phyloP scores from a whole-genome alignment of 768 basidiomycete species.

The Austroboletus festivus region DNA sequence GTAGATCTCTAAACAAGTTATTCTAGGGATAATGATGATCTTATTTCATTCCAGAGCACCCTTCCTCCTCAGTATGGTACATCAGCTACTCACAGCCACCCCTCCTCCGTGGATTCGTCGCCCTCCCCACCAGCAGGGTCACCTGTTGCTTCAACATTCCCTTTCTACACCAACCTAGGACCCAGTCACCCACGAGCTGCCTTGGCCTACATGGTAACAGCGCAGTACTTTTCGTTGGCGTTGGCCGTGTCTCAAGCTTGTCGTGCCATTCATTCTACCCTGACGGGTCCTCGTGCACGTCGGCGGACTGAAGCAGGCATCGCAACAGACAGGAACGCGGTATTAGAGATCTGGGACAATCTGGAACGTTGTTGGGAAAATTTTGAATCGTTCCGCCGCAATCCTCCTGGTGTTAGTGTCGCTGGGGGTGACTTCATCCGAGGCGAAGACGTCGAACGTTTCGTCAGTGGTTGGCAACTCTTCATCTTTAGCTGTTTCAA shows the following conservation, averaged over 20 bases:
- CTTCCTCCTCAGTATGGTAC: slow-evolving; percentile 43
- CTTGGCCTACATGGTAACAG: slow-evolving; percentile 49
- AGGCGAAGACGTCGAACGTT: slow-evolving; percentile 57
- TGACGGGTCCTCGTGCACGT: slow-evolving; percentile 79
- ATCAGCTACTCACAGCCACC: slow-evolving; percentile 24
- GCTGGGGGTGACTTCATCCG: slow-evolving; percentile 35
- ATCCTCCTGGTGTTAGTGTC: slow-evolving; percentile 40
- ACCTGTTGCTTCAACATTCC: slow-evolving; percentile 21
- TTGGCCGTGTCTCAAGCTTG: slow-evolving; percentile 75
- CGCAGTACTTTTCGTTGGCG: slow-evolving; percentile 64
- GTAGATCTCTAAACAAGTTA: slow-evolving; percentile 1
- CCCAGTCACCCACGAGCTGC: slow-evolving; percentile 32
- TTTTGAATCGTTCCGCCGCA: slow-evolving; percentile 61
- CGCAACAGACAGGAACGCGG: slow-evolving; percentile 54
- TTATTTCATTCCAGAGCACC: slow-evolving; percentile 66
- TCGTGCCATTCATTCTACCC: slow-evolving; percentile 68
- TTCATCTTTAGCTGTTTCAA: slow-evolving; percentile 93
- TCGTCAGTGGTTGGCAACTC: slow-evolving; percentile 86
- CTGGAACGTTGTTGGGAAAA: slow-evolving; percentile 84
- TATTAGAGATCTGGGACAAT: slow-evolving; percentile 81
- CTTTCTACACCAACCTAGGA: slow-evolving; percentile 23
- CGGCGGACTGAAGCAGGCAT: slow-evolving; percentile 49
- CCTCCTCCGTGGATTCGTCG: slow-evolving; percentile 35
- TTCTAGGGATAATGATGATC: slow-evolving; percentile 69
- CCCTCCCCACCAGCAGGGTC: slow-evolving; percentile 34